Conservation (phyloP, 106 monocot genomes). For the Platanthera guangdongensis region DNA sequence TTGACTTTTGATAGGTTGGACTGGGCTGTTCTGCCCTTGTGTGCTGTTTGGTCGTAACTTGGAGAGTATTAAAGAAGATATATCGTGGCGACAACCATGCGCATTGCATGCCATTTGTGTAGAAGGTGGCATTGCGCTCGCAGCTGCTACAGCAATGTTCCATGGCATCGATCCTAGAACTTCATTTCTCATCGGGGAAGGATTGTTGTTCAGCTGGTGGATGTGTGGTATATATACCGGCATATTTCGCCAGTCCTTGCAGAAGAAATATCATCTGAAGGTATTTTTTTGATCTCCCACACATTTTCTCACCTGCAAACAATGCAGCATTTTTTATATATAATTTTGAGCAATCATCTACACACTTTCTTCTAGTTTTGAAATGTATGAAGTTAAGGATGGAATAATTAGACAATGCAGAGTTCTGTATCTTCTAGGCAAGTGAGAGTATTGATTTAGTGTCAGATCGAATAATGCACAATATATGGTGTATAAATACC, state of each 20-base stretch:
- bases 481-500: too few relatives aligned
- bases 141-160: constrained; percentile 60
- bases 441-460: too few relatives aligned
- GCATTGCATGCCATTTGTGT: constrained; percentile 67
- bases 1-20: constrained; percentile 35
- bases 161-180: constrained; percentile 73
- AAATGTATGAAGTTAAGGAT: too few relatives aligned
- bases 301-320: not conserved
- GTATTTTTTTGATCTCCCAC: constrained; percentile 13
- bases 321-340: too few relatives aligned
- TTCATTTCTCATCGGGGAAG: constrained; percentile 80
- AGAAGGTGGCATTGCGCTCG: constrained; percentile 75
- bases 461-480: too few relatives aligned
- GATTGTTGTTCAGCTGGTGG: constrained; percentile 77
- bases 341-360: too few relatives aligned
- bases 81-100: constrained; percentile 61
- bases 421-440: too few relatives aligned
- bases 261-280: constrained; percentile 93
- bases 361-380: too few relatives aligned
- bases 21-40: constrained; percentile 84
- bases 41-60: constrained; percentile 79
- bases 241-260: constrained; percentile 60
- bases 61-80: constrained; percentile 60
- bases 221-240: constrained; percentile 91
- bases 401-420: too few relatives aligned